Evolutionary conservation across 2,329 filamentous ascomycete species (phyloP).

Genomic region (Pseudocercospora fuligena): DNA sequence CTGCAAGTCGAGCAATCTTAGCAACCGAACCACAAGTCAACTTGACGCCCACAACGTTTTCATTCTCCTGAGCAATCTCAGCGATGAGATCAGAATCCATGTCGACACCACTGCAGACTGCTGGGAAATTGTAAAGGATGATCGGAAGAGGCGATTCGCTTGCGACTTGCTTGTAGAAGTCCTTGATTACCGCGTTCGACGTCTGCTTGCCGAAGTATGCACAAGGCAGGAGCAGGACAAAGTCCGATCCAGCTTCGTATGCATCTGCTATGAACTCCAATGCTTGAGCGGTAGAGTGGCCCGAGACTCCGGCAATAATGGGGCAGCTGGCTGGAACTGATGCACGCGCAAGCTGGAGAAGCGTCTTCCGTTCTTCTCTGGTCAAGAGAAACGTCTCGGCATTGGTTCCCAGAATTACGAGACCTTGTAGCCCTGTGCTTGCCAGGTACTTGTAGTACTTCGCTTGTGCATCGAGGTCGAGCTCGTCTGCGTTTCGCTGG

Average conservation of each 20-base stretch:
- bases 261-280: conserved; percentile 65
- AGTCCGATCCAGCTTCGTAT: conserved; percentile 64
- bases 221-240: conserved; percentile 64
- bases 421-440: conserved; percentile 41
- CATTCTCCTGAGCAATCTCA: conserved; percentile 55
- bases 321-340: conserved; percentile 60
- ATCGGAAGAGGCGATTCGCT: conserved; percentile 59
- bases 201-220: conserved; percentile 70
- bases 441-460: conserved; percentile 48
- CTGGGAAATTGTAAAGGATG: conserved; percentile 72
- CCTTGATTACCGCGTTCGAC: conserved; percentile 60
- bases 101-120: conserved; percentile 70
- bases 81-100: conserved; percentile 68
- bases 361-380: conserved; percentile 56
- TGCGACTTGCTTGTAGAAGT: conserved; percentile 65
- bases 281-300: conserved; percentile 68
- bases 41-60: conserved; percentile 68
- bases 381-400: conserved; percentile 50
- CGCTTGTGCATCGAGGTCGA: conserved; percentile 44
- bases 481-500: conserved; percentile 38
- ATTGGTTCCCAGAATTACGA: conserved; percentile 49
- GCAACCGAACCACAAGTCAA: conserved; percentile 67
- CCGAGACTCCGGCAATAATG: conserved; percentile 67
- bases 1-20: conserved; percentile 63
- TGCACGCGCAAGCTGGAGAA: conserved; percentile 61